Percentiles rank a stretch among this genome's conserved stretches.
Evolutionary conservation across 2,329 filamentous ascomycete species (phyloP).

Genomic region (Fusarium sp.): DNA sequence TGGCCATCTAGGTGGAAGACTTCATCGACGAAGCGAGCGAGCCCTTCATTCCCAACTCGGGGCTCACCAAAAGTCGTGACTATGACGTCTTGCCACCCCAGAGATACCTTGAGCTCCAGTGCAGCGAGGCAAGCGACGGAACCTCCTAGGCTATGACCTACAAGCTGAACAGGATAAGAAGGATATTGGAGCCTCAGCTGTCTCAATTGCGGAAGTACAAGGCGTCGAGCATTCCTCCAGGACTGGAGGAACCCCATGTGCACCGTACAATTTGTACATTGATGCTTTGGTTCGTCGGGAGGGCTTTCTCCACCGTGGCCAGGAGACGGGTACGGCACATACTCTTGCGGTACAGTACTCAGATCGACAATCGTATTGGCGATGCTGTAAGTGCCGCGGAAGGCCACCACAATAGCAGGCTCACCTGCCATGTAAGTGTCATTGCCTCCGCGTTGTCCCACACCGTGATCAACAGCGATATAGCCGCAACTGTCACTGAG

Average conservation of each 20-base stretch:
- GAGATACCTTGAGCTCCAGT: slow-evolving; percentile 75
- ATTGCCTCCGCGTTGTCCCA: slow-evolving; percentile 26
- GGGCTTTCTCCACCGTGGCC: slow-evolving; percentile 50
- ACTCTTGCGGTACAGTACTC: slow-evolving; percentile 87
- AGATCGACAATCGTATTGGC: slow-evolving; percentile 91
- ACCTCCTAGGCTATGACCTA: slow-evolving; percentile 92
- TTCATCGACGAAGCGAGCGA: slow-evolving; percentile 63
- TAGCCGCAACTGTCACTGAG: slow-evolving; percentile 94
- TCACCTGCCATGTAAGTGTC: slow-evolving; percentile 10
- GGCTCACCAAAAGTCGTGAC: slow-evolving; percentile 96
- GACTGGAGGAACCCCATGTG: slow-evolving; percentile 89
- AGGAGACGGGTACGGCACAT: slow-evolving; percentile 81
- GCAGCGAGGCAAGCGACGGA: slow-evolving; percentile 89
- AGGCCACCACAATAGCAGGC: slow-evolving; percentile 78
- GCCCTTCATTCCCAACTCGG: slow-evolving; percentile 64
- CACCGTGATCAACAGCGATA: slow-evolving; percentile 80
- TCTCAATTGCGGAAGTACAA: slow-evolving; percentile 73
- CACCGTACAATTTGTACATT: slow-evolving; percentile 88
- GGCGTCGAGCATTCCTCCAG: slow-evolving; percentile 77
- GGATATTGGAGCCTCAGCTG: slow-evolving; percentile 68
- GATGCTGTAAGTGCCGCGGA: slow-evolving; percentile 93
- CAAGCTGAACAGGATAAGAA: slow-evolving; percentile 75
- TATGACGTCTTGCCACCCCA: slow-evolving; percentile 76
- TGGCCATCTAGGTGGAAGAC: slow-evolving; percentile 56
- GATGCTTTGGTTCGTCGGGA: slow-evolving; percentile 53